Evolutionary conservation across 257 asterid genomes (phyloP).

Genomic region (Lantana camara): DNA sequence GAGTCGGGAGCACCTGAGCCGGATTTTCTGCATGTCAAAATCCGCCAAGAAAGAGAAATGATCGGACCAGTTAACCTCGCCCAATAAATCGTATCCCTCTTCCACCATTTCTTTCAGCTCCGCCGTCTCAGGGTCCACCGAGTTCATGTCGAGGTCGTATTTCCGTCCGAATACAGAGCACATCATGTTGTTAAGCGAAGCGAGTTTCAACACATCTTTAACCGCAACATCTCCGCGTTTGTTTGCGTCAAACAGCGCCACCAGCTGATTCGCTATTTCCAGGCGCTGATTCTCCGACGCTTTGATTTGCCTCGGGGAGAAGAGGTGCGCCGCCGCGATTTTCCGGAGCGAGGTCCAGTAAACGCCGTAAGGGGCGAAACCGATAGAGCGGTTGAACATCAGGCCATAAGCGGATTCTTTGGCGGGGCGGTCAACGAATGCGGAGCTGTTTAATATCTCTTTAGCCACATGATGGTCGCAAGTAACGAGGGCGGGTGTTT

Average conservation of each 20-base stretch:
- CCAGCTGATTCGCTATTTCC: slow-evolving; percentile 40
- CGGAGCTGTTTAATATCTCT: slow-evolving; percentile 49
- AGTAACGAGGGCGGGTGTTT: slow-evolving; percentile 51
- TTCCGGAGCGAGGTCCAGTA: slow-evolving; percentile 61
- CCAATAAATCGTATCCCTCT: slow-evolving; percentile 54
- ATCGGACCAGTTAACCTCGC: slow-evolving; percentile 58
- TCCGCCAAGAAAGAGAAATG: slow-evolving; percentile 53
- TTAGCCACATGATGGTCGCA: slow-evolving; percentile 51
- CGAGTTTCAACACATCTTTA: slow-evolving; percentile 48
- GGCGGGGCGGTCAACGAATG: slow-evolving; percentile 56
- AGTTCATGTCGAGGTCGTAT: slow-evolving; percentile 24
- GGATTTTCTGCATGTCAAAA: slow-evolving; percentile 50
- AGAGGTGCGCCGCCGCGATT: slow-evolving; percentile 50
- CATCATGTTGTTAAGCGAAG: slow-evolving; percentile 67
- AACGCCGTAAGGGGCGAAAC: slow-evolving; percentile 64
- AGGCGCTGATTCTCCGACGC: slow-evolving; percentile 41
- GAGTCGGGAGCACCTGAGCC: slow-evolving; percentile 45
- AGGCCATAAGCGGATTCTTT: slow-evolving; percentile 62
- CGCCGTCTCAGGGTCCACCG: slow-evolving; percentile 23
- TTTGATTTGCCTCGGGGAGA: slow-evolving; percentile 53
- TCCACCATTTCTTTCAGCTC: slow-evolving; percentile 49
- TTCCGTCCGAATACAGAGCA: slow-evolving; percentile 50
- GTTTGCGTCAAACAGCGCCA: slow-evolving; percentile 2
- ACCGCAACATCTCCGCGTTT: slow-evolving; percentile 27
- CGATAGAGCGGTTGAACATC: slow-evolving; percentile 67